Evolutionary conservation across 495 filamentous ascomycete genomes (phyloP), one percentile per base, ranked within the genome.

Genomic region (Penicillium paradoxum): DNA sequence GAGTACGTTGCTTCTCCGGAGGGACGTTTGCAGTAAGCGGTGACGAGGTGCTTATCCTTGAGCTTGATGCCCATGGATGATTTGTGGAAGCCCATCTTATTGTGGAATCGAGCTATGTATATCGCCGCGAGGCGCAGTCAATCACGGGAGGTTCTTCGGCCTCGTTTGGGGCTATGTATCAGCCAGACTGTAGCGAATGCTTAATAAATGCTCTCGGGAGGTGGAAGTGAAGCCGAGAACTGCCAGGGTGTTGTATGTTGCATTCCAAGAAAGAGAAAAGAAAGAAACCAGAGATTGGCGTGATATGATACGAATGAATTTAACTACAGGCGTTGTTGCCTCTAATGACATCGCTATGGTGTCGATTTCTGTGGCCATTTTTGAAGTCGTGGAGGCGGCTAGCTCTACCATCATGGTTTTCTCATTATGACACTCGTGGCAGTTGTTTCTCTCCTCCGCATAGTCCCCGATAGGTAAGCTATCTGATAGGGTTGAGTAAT

Each of bases 21-120:
- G 1, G 55, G 60, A 3, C 55, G 49, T 8, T 43, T 44, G 30
- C 63, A 66, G 38, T 66, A 59, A 29, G 61, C 63, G 22, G 47
- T 50, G 19, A 64, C 55, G 38, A 62, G 17, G 39, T 66, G 63
- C 3, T 52, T 42, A 17, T 59, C 40, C 43, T 59, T 62, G 29
- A 64, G 51, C 30, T 59, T 32, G 36, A 66, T 57, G 45, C 57
- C 37, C 58, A 50, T 61, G 9, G 60, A 59, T 29, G 63, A 57
- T 29, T 42, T 62, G 45, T 66, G 63, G 53, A 66, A 66, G 32
- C 59, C 59, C 63, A 66, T 66, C 4, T 37, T 48, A 39, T 9
- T 18, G 19, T 25, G 21, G 22, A n/a, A 7, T n/a, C n/a, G 17
- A 41, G 4, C 11, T 37, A 36, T 22, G 0, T 34, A 25, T 9